Base-by-base conservation (phyloP, 2,329 filamentous ascomycete species). In the Lecanosticta acicola region DNA sequence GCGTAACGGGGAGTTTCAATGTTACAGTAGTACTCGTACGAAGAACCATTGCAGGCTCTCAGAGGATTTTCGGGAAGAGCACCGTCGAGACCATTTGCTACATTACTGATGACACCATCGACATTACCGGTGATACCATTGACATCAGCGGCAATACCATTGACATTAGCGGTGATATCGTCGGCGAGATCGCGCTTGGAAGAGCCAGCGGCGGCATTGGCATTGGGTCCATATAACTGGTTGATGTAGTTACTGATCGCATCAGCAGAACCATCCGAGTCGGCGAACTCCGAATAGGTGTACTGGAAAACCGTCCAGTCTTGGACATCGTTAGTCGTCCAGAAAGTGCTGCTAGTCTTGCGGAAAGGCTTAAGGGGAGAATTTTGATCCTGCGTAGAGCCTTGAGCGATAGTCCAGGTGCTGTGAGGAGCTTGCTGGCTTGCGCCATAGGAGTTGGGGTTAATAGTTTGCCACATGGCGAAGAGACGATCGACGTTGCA, bases 1-100 rank as follows among this genome's bases (percentile, higher is more conserved):
- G 79, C 78, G 50, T 79, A 76, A 50, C 80, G 82, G 41, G 74
- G 71, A 18, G 82, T 76, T 19, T 72, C 70, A 39, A 90, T 73
- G 57, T 85, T 86, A 55, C 78, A 79, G 32, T 82, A 74, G 79
- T 85, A 91, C 57, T 90, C 78, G 13, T 70, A 74, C 56, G 80
- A 79, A n/a, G 59, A 59, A 39, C 64, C 63, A 11, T 70, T 58
- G 2, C 62, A 58, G 39, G 76, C 55, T 19, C 39, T 45, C 34
- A 54, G 41, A 10, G 49, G 50, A 41, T 51, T 45, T 32, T 34
- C 42, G 13, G 39, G 16, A 20, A 54, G 44, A 14, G 36, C 46
- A 14, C 39, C 45, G 3, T 20, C 39, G 17, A 35, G 33, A 13
- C 13, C 33, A 11, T 29, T n/a, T n/a, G n/a, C n/a, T n/a, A n/a